Evolutionary conservation across 2,329 filamentous ascomycete species (phyloP), one percentile per base, ranked within the genome.

Genomic region (Paracoccidioides brasiliensis): DNA sequence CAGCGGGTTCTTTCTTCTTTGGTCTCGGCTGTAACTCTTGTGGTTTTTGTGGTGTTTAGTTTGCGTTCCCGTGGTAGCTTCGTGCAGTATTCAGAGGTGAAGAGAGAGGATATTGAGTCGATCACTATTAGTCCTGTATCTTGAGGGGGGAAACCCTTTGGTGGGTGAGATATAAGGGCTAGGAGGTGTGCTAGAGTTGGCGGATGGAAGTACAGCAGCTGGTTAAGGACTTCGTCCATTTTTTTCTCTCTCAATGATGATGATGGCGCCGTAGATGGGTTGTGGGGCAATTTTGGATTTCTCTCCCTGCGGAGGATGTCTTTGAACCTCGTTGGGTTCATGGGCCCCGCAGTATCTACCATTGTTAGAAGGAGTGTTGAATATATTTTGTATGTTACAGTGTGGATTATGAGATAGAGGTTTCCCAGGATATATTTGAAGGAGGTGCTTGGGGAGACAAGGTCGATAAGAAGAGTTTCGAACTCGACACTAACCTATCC

Each of bases 31-130:
- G 22, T 22, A 22, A 22, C 22, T 22, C 22, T 22, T 5, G 52
- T 22, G 8, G 30, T 38, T 28, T 30, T 37, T 53, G 32, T 50
- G 12, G 42, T 56, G 12, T 57, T 52, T 66, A 65, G 68, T 55
- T 69, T 67, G n/a, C 66, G 53, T 65, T 52, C 77, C 75, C 56
- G 73, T 64, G 28, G 67, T 58, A 56, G 71, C 69, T 58, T 67
- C 61, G 14, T 83, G 15, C 87, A 87, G 58, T 94, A 89, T 37
- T 88, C 83, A 54, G 83, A 80, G 61, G 87, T 86, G 57, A 96
- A 77, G 32, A 93, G 76, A 6, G 83, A 82, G 5, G 90, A 90
- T 22, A 94, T 72, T 2, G 84, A 84, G 67, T 94, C 89, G 60
- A 96, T 74, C 10, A 96, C 76, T 41, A 96, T 70, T 1, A 96